phyloP scores from a whole-genome alignment of 768 basidiomycete species.

The Cystobasidium ongulense region DNA sequence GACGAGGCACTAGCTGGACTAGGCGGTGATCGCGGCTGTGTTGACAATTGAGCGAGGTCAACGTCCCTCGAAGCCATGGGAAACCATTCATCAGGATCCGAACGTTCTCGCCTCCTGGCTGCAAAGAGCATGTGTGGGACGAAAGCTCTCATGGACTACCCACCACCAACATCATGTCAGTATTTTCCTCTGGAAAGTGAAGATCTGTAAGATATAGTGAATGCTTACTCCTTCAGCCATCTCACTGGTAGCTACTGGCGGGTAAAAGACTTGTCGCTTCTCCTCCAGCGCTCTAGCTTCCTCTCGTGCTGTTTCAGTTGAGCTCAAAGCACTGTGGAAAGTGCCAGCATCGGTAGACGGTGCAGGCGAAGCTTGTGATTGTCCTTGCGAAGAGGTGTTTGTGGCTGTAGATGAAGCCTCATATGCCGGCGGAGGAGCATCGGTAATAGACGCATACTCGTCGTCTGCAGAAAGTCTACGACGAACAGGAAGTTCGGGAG shows the following conservation, averaged over 20 bases:
- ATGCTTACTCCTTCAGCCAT: slow-evolving; percentile 21
- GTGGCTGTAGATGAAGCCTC: background rate
- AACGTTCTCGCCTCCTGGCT: background rate
- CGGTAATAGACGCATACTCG: background rate
- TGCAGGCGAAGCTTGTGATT: background rate
- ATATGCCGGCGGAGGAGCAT: background rate
- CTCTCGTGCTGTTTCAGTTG: background rate
- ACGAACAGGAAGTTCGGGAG: background rate
- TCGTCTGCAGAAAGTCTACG: background rate
- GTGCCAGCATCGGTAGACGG: background rate
- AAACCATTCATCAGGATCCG: slow-evolving; percentile 15
- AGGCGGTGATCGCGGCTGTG: background rate
- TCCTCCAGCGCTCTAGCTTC: background rate
- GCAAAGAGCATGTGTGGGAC: slow-evolving; percentile 27
- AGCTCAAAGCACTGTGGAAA: background rate
- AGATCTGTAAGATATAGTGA: background rate
- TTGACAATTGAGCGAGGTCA: background rate
- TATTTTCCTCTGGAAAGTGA: background rate
- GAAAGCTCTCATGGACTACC: slow-evolving; percentile 12
- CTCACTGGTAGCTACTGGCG: slow-evolving; percentile 6
- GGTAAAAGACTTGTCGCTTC: slow-evolving; percentile 16
- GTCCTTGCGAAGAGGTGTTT: background rate
- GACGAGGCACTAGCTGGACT: background rate
- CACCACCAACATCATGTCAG: background rate
- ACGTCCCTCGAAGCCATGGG: slow-evolving; percentile 16